Evolutionary conservation across 345 rosid species (phyloP), one percentile per base, ranked within the genome.

Genomic region (Syzygium jambos): DNA sequence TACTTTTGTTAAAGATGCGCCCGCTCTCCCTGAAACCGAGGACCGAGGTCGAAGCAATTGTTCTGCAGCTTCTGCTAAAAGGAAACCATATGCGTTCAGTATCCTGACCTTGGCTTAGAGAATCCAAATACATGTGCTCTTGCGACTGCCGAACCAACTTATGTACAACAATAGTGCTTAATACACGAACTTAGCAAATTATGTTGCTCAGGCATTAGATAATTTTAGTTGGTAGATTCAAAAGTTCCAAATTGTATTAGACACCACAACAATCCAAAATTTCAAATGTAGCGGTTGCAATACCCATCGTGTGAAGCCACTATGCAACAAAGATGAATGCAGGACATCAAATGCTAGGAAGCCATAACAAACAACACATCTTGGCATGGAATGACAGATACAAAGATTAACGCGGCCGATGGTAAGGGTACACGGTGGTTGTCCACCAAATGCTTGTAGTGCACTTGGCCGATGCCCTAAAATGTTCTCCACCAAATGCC

Each of bases 391-490:
- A 73, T 22, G 80, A 73, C 46, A 43, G 46, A 43, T 43, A 43
- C 23, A 15, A 8, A 68, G 25, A 25, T 34, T 34, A 73, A 38
- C 46, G n/a, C 12, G 83, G 87, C 15, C 21, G 38, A 49, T 89
- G 16, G 85, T 86, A 89, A 29, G 88, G 53, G 11, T 84, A 83
- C 27, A 78, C 22, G 13, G 85, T 41, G 30, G 46, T 43, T 43
- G 46, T 43, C 46, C 7, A 43, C 46, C 46, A 5, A 43, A 43
- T 43, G 46, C 92, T 93, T 80, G 92, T 91, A 51, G 98, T 97
- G 65, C 94, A 94, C 88, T 92, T 96, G 86, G 93, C 95, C 51
- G 99, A 96, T 83, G 98, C 98, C 98, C 98, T 84, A 95, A 95
- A 91, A 97, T 97, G 98, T 93, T 95, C 89, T 87, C 41, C 85